Conservation (phyloP, 176 grass and related monocot species). For the Aechmea fasciata region DNA sequence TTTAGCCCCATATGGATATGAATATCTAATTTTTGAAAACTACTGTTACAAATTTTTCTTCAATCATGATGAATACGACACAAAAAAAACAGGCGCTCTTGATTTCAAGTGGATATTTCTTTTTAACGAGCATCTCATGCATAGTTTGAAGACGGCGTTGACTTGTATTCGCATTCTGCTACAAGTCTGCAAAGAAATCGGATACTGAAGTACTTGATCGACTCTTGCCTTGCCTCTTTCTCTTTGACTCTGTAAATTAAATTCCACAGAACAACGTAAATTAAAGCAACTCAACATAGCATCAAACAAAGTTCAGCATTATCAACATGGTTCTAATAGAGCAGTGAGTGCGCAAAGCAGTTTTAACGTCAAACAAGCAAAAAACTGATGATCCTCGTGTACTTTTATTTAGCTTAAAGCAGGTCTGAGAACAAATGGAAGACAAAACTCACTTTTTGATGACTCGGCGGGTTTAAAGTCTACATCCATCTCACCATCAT, state of each 20-base stretch:
- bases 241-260: slow-evolving; percentile 22
- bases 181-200: slow-evolving; percentile 62
- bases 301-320: background rate
- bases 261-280: slow-evolving; percentile 2
- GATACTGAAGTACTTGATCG: slow-evolving; percentile 11
- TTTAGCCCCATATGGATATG: too few species aligned
- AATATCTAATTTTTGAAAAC: too few species aligned
- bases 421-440: background rate
- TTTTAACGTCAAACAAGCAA: background rate
- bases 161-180: slow-evolving; percentile 6
- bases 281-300: background rate
- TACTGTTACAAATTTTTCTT: too few species aligned
- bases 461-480: slow-evolving; percentile 38
- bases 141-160: background rate
- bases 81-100: too few species aligned
- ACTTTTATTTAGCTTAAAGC: background rate
- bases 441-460: slow-evolving; percentile 34
- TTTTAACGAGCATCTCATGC: background rate
- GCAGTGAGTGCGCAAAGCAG: background rate
- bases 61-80: too few species aligned
- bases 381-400: background rate
- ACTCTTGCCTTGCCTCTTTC: slow-evolving; percentile 26
- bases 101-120: too few species aligned
- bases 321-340: background rate
- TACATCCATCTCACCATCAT: slow-evolving; percentile 71